These are phyloP conservation scores for Collybiopsis luxurians DNA, from an alignment of 768 basidiomycete genomes.

Conservation along the genomic window DNA sequence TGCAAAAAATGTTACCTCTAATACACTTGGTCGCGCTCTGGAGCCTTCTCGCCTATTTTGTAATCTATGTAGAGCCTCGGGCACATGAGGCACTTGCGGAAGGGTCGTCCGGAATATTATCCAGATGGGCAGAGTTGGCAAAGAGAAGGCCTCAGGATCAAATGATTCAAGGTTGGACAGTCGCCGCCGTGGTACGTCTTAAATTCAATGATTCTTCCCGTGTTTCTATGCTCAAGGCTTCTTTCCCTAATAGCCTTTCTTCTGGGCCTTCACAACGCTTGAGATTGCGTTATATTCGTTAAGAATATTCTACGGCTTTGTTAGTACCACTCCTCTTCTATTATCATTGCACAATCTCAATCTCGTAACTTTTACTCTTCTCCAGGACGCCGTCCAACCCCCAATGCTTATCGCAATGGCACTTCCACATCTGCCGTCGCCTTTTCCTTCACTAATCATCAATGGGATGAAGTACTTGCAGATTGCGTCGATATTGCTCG, in stretches of 20 bases:
- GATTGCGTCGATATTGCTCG: slow-evolving; percentile 63
- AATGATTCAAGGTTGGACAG: slow-evolving; percentile 31
- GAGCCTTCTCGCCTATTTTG: slow-evolving; percentile 64
- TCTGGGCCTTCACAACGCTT: slow-evolving; percentile 77
- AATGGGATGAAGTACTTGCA: slow-evolving; percentile 66
- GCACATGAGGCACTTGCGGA: slow-evolving; percentile 34
- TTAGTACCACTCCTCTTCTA: slow-evolving; percentile 34
- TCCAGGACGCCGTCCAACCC: slow-evolving; percentile 56
- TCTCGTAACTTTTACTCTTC: neutral
- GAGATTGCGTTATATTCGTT: slow-evolving; percentile 70
- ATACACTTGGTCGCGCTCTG: slow-evolving; percentile 66
- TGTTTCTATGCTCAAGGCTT: slow-evolving; percentile 8
- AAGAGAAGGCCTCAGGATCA: slow-evolving; percentile 30
- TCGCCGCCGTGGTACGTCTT: slow-evolving; percentile 57
- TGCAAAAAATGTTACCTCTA: slow-evolving; percentile 64
- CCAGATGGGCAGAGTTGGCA: slow-evolving; percentile 61
- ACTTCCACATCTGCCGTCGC: slow-evolving; percentile 64
- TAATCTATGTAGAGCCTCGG: slow-evolving; percentile 62
- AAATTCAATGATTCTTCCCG: neutral
- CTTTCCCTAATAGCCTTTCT: slow-evolving; percentile 56
- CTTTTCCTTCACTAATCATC: slow-evolving; percentile 58
- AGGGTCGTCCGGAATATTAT: slow-evolving; percentile 40
- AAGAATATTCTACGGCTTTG: slow-evolving; percentile 68
- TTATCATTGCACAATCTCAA: neutral
- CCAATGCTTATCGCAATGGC: slow-evolving; percentile 58